Evolutionary conservation across 139 green algal species (phyloP), one percentile per base, ranked within the genome.

Genomic region (Volvox africanus): DNA sequence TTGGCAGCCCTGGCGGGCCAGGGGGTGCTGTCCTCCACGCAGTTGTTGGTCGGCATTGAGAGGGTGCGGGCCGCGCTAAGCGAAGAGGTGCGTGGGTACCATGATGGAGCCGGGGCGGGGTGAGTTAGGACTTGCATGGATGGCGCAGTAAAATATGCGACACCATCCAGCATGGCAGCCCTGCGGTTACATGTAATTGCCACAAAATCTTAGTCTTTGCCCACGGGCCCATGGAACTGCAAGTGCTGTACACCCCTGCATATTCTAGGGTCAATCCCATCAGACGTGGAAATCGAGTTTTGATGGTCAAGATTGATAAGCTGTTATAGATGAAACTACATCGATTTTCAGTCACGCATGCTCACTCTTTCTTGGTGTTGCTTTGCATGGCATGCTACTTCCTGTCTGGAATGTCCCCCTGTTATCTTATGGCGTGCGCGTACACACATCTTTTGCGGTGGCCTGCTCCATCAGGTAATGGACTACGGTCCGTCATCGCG

Each of bases 1-100:
- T 95, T 98, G 79, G 69, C 50, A 18, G 55, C 88, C 50, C 93
- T 98, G 75, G 86, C 78, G 1, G 91, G 88, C 0, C 88, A 88
- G 5, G 92, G 91, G 20, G 92, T 92, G 86, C 73, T 95, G 22
- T 87, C 80, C 2, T 35, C 36, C 86, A 96, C 94, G 17, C 96
- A 97, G 90, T 92, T 97, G 93, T 36, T 88, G 17, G 33, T 80
- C 55, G 91, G 91, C 28, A 73, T 93, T 2, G 33, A 30, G 16
- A 78, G 91, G 16, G 20, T 93, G 24, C 33, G 61, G 50, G 26
- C 78, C 12, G 55, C 68, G 36, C 36, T 93, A 11, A 35, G 65
- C 13, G 86, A 91, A 14, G 91, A 91, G 80, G 91, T 91, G 76
- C n/a, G 87, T 18, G 22, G 24, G 44, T 69, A 20, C 0, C 22